These are phyloP conservation scores for Aquilaria malaccensis DNA, from an alignment of 345 rosid genomes.

Conservation along the genomic window DNA sequence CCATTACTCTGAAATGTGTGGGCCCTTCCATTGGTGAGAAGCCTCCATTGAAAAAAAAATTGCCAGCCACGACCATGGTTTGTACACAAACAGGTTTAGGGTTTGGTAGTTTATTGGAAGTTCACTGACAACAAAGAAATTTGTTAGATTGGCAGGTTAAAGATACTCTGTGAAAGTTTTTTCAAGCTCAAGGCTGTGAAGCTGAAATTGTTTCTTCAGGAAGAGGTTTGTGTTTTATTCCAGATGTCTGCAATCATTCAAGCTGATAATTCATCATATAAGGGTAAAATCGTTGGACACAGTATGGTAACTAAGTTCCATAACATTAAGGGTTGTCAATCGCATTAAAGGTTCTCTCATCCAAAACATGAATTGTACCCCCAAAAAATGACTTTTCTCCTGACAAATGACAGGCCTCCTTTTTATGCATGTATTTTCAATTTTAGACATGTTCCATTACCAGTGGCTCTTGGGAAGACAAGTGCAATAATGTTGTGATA, in stretches of 20 bases:
- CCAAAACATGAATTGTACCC: too few species aligned
- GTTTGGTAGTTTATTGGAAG: background rate
- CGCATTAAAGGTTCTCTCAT: too few species aligned
- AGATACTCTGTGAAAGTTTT: conserved; percentile 69
- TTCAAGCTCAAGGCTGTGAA: conserved; percentile 57
- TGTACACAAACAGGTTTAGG: conserved; percentile 1
- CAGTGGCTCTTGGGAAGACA: too few species aligned
- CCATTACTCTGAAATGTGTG: conserved; percentile 69
- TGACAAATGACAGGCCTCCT: too few species aligned
- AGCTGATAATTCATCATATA: too few species aligned
- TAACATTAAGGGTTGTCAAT: too few species aligned
- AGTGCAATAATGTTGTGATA: too few species aligned
- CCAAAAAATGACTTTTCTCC: too few species aligned
- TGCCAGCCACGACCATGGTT: conserved; percentile 84
- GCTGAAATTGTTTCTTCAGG: conserved; percentile 56
- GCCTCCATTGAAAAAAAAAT: conserved; percentile 57
- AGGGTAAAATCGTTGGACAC: too few species aligned
- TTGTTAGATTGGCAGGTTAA: conserved; percentile 75
- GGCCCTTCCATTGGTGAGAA: conserved; percentile 89
- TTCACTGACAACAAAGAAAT: background rate
- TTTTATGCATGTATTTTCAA: too few species aligned
- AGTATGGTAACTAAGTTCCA: too few species aligned
- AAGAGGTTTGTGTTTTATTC: conserved; percentile 45
- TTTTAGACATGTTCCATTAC: too few species aligned
- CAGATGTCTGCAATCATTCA: background rate